Conservation (phyloP, 345 rosid genomes). For the Lepidium sativum region DNA sequence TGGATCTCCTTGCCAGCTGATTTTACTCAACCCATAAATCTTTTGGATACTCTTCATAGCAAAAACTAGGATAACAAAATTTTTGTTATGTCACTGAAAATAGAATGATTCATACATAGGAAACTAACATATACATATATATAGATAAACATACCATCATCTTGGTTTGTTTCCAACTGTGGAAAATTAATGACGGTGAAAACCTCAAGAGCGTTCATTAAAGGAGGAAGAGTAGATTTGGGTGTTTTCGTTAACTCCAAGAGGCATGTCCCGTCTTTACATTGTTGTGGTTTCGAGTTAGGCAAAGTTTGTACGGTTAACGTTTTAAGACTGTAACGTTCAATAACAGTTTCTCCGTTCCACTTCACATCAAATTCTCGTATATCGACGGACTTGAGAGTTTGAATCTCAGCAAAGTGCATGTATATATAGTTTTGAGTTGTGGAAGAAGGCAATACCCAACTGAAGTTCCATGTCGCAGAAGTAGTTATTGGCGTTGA, state of each 20-base stretch:
- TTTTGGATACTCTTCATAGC: slow-evolving; percentile 32
- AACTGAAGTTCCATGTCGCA: slow-evolving; percentile 12
- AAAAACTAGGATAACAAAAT: slow-evolving; percentile 12
- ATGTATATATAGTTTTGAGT: slow-evolving; percentile 15
- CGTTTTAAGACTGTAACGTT: slow-evolving; percentile 8
- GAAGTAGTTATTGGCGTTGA: slow-evolving; percentile 15
- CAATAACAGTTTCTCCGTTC: not conserved
- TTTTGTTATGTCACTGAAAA: not conserved
- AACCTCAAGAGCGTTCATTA: slow-evolving; percentile 22
- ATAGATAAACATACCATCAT: slow-evolving; percentile 20
- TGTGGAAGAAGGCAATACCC: not conserved
- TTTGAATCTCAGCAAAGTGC: slow-evolving; percentile 26
- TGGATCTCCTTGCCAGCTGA: slow-evolving; percentile 56
- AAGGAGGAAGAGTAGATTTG: slow-evolving; percentile 22
- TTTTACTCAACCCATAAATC: slow-evolving; percentile 23
- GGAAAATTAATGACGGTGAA: slow-evolving; percentile 15
- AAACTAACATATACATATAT: not conserved
- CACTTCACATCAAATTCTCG: slow-evolving; percentile 12
- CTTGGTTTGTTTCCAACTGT: slow-evolving; percentile 4
- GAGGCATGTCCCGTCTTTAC: not conserved
- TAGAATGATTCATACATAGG: not conserved
- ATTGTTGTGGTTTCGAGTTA: not conserved
- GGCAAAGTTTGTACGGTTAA: not conserved
- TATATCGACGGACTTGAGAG: not conserved
- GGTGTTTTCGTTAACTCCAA: slow-evolving; percentile 8